These are phyloP conservation scores for Lecanicillium sp. DNA, from an alignment of 2,329 filamentous ascomycete species.

Conservation along the genomic window DNA sequence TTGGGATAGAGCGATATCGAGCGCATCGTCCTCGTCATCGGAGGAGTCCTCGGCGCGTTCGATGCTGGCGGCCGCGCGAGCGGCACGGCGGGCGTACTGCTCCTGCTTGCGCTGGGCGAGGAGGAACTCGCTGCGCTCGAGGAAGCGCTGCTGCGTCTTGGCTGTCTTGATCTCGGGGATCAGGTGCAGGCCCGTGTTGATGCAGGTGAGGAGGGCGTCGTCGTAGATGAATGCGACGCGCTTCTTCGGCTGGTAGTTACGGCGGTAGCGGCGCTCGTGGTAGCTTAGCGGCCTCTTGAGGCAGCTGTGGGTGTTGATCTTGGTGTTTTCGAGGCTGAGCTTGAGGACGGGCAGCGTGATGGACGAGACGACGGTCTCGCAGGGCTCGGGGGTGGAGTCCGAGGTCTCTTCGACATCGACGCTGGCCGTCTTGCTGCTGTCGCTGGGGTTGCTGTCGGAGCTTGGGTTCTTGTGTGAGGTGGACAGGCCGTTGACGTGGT, in stretches of 20 bases:
- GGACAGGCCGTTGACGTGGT: neutral
- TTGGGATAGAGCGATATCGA: too few relatives aligned
- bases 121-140: neutral
- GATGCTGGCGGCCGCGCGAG: neutral
- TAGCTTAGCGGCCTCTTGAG: neutral
- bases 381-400: neutral
- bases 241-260: neutral
- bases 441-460: neutral
- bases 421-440: conserved; percentile 1
- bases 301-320: conserved; percentile 1
- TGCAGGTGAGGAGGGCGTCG: neutral
- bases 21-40: neutral
- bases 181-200: neutral
- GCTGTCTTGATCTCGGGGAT: neutral
- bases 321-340: neutral
- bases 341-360: neutral
- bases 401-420: too few relatives aligned
- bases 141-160: neutral
- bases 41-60: neutral
- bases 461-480: neutral
- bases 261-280: neutral
- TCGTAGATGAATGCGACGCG: neutral
- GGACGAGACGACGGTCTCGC: neutral
- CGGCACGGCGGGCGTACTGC: neutral
- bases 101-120: neutral